Percentiles rank a stretch among this genome's conserved stretches.
Evolutionary conservation across 495 filamentous ascomycete genomes (phyloP).

Genomic region (Chaetomium tenue): DNA sequence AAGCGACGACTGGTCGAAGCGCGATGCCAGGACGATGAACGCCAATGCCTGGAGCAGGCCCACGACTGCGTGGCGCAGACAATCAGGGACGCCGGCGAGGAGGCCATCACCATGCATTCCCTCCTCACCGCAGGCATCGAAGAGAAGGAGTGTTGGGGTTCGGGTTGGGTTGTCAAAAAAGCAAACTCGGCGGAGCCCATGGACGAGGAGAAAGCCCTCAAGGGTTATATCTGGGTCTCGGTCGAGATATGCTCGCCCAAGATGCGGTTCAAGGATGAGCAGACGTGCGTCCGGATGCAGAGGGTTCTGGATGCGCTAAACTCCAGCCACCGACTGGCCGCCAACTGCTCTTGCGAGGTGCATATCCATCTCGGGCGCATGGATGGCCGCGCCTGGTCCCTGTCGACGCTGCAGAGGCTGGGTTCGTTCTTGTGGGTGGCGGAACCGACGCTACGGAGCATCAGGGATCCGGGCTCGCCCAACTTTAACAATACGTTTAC

Average conservation of each 20-base stretch:
- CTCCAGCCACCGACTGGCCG: conserved; percentile 24
- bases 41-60: conserved; percentile 15
- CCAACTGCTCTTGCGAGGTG: conserved; percentile 37
- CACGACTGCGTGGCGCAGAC: conserved; percentile 24
- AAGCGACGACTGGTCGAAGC: not conserved
- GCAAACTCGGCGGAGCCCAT: conserved; percentile 33
- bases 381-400: conserved; percentile 29
- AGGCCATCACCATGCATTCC: conserved; percentile 23
- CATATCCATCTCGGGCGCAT: conserved; percentile 36
- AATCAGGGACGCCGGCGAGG: conserved; percentile 24
- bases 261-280: conserved; percentile 22
- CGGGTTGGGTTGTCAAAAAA: conserved; percentile 38
- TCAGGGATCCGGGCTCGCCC: conserved; percentile 34
- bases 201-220: conserved; percentile 18
- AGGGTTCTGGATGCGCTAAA: conserved; percentile 25
- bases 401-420: conserved; percentile 33
- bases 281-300: conserved; percentile 20
- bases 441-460: conserved; percentile 35
- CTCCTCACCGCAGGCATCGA: conserved; percentile 16
- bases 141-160: conserved; percentile 32
- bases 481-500: conserved; percentile 36
- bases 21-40: not conserved
- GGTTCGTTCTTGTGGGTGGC: conserved; percentile 34
- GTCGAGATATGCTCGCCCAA: conserved; percentile 37
- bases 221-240: conserved; percentile 32